Base-by-base conservation (phyloP, 2,329 filamentous ascomycete species). In the Penicillium brevicompactum region DNA sequence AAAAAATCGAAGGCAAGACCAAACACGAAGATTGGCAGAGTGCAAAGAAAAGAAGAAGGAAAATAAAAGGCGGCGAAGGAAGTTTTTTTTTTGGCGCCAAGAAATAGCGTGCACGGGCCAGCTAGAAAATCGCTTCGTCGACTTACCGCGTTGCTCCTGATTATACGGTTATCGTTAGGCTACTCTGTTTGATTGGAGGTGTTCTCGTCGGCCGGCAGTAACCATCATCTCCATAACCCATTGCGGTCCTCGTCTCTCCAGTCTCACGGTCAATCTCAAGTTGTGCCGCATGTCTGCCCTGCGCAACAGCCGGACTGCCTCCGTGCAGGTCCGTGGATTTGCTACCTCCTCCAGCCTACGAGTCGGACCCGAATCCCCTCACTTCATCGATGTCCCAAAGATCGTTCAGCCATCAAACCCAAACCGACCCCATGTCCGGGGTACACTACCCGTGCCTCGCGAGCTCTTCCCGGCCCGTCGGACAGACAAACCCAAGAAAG, bases 361-460 rank as follows among this genome's bases (percentile, higher is more conserved):
- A 63, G 69, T 75, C 51, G 73, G 73, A 27, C 93, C 94, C 46
- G 90, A 97, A 72, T 96, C 92, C 34, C 93, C 94, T 45, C 84
- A 84, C 61, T 97, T 89, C 79, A 89, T 97, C 76, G 86, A 91
- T 62, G 80, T 97, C 52, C 93, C 92, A 46, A 81, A 82, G 63
- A 84, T 89, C 46, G 83, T 86, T n/a, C 91, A 96, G 72, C 85
- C 87, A 48, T 81, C 84, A n/a, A 74, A 77, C 41, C 75, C 78
- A 3, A 67, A 72, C 49, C 78, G 78, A 56, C 77, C 75, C 14
- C 66, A 64, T 46, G 72, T 91, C 32, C 91, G 91, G 72, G 94
- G 94, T 64, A 85, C 87, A 54, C 83, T 99, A 0, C 94, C 94
- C 8, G 80, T 91, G 0, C 93, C 94, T 34, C 87, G 92, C 60